Base-by-base conservation (phyloP, 805 yeast genomes). In the Candida verbasci region DNA sequence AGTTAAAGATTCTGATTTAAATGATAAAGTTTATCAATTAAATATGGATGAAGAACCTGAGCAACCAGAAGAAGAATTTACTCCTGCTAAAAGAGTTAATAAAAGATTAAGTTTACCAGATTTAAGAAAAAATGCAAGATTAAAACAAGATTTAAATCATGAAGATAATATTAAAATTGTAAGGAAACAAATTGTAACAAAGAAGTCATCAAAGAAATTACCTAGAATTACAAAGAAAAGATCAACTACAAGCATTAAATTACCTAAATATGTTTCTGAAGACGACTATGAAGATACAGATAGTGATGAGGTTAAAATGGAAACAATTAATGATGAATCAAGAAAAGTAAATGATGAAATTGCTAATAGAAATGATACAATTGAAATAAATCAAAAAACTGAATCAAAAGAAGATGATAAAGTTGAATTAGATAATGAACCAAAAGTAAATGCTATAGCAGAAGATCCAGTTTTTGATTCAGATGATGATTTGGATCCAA, bases 1-100 rank as follows among this genome's bases (percentile, higher is more conserved):
- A 29, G 39, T 48, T 3, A 26, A 36, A 23, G 27, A 18, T 15
- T 9, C n/a, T 6, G 37, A 31, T 17, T 24, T 46, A n/a, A 46
- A 44, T 30, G 17, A 34, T 16, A 24, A 24, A 17, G 23, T 24
- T n/a, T 31, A 18, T 17, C 17, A 24, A 7, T 31, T 31, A 16
- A 31, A 31, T 14, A 8, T 24, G 25, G 25, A 6, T 4, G 9
- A 8, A 7, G 7, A 18, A 5, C 8, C 6, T 12, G 26, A 30
- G 14, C 3, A 21, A 8, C 24, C 12, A 17, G 22, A 30, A 16
- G 3, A 7, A 4, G 22, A 22, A 22, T n/a, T n/a, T n/a, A n/a
- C n/a, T n/a, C n/a, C n/a, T n/a, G n/a, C n/a, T n/a, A 5, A 11
- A 12, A 30, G 11, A 15, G 4, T 30, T 15, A 30, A 22, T 15